Percentiles rank a stretch among this genome's conserved stretches.
Evolutionary conservation across 208 protist species (phyloP).

Genomic region (Wallacemonas sp.): DNA sequence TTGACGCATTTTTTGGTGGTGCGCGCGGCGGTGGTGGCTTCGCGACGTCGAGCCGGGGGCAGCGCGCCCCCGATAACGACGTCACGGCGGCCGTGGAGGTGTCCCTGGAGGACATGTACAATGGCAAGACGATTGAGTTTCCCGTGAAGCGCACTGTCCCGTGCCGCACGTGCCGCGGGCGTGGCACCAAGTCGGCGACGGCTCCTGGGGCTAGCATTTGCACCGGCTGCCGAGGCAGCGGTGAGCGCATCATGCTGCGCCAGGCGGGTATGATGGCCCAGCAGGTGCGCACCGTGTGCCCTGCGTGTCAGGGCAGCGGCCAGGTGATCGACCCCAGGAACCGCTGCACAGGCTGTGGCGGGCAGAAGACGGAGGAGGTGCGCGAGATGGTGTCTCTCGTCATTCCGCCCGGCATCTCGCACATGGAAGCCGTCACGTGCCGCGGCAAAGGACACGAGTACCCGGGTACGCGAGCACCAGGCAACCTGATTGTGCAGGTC

Average conservation of each 20-base stretch:
- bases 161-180: conserved; percentile 71
- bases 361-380: conserved; percentile 85
- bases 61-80: conserved; percentile 28
- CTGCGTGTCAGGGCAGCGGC: conserved; percentile 90
- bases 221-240: conserved; percentile 89
- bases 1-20: conserved; percentile 76
- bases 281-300: conserved; percentile 90
- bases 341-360: conserved; percentile 90
- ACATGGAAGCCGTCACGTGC: conserved; percentile 56
- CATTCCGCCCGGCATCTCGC: conserved; percentile 62
- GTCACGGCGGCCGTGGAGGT: conserved; percentile 47
- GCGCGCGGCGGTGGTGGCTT: conserved; percentile 10
- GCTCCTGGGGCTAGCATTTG: conserved; percentile 50
- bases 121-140: conserved; percentile 63
- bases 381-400: conserved; percentile 58
- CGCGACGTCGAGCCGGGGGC: conserved; percentile 17
- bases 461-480: conserved; percentile 46
- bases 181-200: conserved; percentile 34
- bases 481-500: conserved; percentile 96
- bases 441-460: conserved; percentile 50
- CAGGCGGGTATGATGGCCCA: conserved; percentile 97
- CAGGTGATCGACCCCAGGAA: conserved; percentile 84
- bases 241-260: conserved; percentile 82
- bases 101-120: conserved; percentile 81
- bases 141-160: conserved; percentile 36